Base-by-base conservation (phyloP, 148 eudicot species). In the Spergularia marina region DNA sequence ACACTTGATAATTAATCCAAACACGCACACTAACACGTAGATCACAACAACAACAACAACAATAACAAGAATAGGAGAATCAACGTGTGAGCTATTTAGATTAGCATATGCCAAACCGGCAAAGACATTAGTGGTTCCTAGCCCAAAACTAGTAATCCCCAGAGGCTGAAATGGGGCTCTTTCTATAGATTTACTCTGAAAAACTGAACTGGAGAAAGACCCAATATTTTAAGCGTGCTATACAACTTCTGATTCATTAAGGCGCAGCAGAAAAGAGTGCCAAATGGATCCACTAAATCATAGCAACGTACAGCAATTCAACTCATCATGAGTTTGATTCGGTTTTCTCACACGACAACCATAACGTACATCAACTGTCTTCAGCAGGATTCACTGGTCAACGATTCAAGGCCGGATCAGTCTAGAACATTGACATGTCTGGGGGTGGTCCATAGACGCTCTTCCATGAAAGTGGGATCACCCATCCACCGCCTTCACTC, bases 361-460 rank as follows among this genome's bases (percentile, higher is more conserved):
- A 57, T 30, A 39, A 65, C 34, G 68, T 21, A 30, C 52, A 65
- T 23, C 39, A 15, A 49, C 20, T 21, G 59, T 17, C 47, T 44
- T 20, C n/a, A 58, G 39, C 47, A 25, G 63, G 44, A 14, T 71
- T 52, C 56, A 16, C 39, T 4, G 53, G 18, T 53, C 36, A 34
- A 44, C 47, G 70, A 41, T 60, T 56, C 25, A 17, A 34, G 58
- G 58, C 16, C 12, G 15, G 30, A 68, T 25, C 40, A 74, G 76
- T 78, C 82, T 89, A 95, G 76, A 95, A 95, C 67, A 95, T 83
- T 53, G 88, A 82, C 88, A 88, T 69, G 76, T 95, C 99, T 39
- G 97, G 94, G 57, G 99, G 99, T 0, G 99, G 97, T 77, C 99
- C 99, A 65, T 95, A 95, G 40, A 95, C 89, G 64, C 91, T 92